Evolutionary conservation across 306 rosid species (phyloP), one percentile per base, ranked within the genome.

Genomic region (Argentina anserina): DNA sequence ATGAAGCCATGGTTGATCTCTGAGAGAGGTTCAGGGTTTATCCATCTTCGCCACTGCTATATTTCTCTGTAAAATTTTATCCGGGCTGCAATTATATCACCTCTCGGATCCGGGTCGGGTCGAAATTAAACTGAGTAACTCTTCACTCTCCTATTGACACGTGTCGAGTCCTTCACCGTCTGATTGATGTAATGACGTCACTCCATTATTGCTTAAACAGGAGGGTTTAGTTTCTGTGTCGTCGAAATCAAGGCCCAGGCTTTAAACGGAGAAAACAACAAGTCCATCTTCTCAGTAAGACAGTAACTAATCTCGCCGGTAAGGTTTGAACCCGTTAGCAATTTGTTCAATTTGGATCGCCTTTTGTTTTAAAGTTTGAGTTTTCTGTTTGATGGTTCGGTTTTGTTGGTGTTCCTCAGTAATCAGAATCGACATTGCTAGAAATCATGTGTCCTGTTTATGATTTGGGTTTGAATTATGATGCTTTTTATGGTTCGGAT

Each of bases 1-100:
- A 75, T 25, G 93, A 75, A 0, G 90, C 87, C 97, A 93, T 90
- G 78, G 70, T 34, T 37, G 69, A 68, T 55, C 49, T 73, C 36
- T 33, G 36, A 33, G 74, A 63, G 73, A 26, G 71, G 69, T 71
- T 71, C 70, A 85, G 92, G 87, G 89, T 83, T 86, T 83, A 76
- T 82, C 74, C 84, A 79, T 75, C 40, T 29, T 61, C 59, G 62
- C 18, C 53, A n/a, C 29, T 23, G 40, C 55, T 11, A 12, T 46
- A 17, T 15, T 36, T 23, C 18, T 28, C 53, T n/a, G 18, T 39
- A 17, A 39, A 39, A 52, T 71, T 39, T 68, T 81, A 79, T 78
- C 79, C 79, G 75, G 79, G 69, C 81, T 56, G 37, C 11, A 18
- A 45, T 34, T 53, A 39, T 6, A 12, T 75, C 31, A 37, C 26